Base-by-base conservation (phyloP, 2,329 filamentous ascomycete genomes). In the Neonectria magnoliae region DNA sequence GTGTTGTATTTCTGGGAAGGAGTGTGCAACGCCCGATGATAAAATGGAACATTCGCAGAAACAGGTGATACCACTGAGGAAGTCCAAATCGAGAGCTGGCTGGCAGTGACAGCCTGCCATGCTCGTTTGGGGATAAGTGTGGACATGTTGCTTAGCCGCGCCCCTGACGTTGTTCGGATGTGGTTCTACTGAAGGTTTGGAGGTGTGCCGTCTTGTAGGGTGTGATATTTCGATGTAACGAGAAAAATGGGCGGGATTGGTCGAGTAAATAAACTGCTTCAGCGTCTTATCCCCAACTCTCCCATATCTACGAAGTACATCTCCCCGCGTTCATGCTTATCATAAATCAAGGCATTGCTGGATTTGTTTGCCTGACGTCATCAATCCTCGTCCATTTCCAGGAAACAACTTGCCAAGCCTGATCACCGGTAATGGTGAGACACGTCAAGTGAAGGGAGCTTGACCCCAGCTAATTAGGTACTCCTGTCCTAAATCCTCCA, bases 111-210 rank as follows among this genome's bases (percentile, higher is more conserved):
- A 47, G 29, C 47, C 33, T 54, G 38, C 14, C 52, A 56, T 10
- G 57, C 42, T 56, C 64, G 59, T 29, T 5, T 60, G 31, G 61
- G 64, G n/a, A 62, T 41, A 25, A 42, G 29, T 3, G 20, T 18
- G 5, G 60, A 52, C 64, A 69, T 69, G 22, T 33, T 47, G 8
- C 5, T 27, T 48, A 2, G 5, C 9, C 7, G 13, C 25, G 14
- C 44, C 44, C 6, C 10, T 48, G 7, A 27, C 9, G 3, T 27
- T 10, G 14, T 9, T 16, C 22, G 7, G 0, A 27, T 48, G 6
- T n/a, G 3, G 7, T 48, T 8, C 25, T 25, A 6, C 5, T 25
- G 5, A 16, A 16, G 14, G 20, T 25, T 47, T 10, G 13, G 44
- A 7, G n/a, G 44, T 9, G 13, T 14, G 22, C n/a, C 22, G 44